A percentile compares a stretch with the other conserved stretches of the same genome.
Evolutionary conservation across 2,329 filamentous ascomycete species (phyloP).

Genomic region (Capronia epimyces): DNA sequence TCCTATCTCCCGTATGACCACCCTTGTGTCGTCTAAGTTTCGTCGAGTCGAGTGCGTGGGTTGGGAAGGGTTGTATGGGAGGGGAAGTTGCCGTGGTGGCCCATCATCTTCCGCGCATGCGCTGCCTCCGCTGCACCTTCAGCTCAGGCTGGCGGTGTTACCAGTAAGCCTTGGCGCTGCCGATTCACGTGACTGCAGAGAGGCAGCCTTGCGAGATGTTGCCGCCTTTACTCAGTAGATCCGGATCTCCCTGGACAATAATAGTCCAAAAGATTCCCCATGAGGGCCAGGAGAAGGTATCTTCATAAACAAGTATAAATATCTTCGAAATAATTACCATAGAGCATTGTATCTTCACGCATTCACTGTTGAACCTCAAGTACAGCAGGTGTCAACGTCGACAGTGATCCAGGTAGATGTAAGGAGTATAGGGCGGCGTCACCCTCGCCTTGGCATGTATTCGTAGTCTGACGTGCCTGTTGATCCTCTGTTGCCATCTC

Average conservation of each 20-base stretch:
- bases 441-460: background rate
- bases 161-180: background rate
- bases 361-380: no score
- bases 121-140: background rate
- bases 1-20: background rate
- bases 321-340: no score
- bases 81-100: background rate
- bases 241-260: no score
- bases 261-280: no score
- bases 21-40: background rate
- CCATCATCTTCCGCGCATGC: background rate
- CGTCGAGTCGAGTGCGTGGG: background rate
- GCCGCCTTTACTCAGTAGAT: constrained; percentile 1
- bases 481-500: background rate
- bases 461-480: constrained; percentile 2
- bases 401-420: no score
- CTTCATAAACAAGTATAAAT: no score
- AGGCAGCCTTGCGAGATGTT: background rate
- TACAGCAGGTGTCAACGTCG: no score
- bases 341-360: no score
- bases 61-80: background rate
- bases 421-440: background rate
- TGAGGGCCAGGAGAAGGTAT: no score
- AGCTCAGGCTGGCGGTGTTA: background rate
- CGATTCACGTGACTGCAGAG: background rate